Evolutionary conservation across 306 rosid genomes (phyloP).

Genomic region (Cicer bijugum): DNA sequence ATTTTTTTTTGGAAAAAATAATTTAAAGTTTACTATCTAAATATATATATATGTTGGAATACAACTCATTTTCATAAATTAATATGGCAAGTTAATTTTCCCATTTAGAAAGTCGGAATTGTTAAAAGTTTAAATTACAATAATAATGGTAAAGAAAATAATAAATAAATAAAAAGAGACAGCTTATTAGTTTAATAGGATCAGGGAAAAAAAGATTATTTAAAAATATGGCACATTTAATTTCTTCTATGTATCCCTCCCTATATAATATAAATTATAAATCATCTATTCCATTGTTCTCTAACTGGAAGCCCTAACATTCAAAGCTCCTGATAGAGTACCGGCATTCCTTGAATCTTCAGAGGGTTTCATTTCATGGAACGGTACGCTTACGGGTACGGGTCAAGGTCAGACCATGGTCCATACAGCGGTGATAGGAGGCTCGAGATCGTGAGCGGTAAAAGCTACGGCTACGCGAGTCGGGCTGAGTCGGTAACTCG

Average conservation of each 20-base stretch:
- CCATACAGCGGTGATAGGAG: conserved; percentile 47
- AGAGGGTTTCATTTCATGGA: conserved; percentile 48
- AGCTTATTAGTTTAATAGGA: conserved; percentile 4
- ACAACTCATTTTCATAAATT: background rate
- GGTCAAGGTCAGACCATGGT: conserved; percentile 40
- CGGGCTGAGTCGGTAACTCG: conserved; percentile 5
- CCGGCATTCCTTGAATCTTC: background rate
- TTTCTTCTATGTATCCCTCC: conserved; percentile 33
- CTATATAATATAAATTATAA: background rate
- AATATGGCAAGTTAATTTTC: conserved; percentile 7
- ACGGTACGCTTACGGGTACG: conserved; percentile 49
- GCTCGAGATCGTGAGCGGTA: conserved; percentile 74
- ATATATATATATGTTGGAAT: background rate
- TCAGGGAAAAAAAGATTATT: background rate
- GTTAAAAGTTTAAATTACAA: background rate
- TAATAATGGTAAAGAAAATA: background rate
- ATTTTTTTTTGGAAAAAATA: too few relatives aligned
- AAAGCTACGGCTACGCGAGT: conserved; percentile 47
- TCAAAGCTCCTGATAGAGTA: background rate
- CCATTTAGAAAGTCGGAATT: background rate
- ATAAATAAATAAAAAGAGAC: too few relatives aligned
- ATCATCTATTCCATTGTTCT: conserved; percentile 10
- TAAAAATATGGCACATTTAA: conserved; percentile 21
- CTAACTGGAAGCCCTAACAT: conserved; percentile 35
- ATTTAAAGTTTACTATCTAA: too few relatives aligned